Percentiles rank a stretch among this genome's conserved stretches.
Evolutionary conservation across 2,329 filamentous ascomycete genomes (phyloP).

Genomic region (Neonectria neomacrospora): DNA sequence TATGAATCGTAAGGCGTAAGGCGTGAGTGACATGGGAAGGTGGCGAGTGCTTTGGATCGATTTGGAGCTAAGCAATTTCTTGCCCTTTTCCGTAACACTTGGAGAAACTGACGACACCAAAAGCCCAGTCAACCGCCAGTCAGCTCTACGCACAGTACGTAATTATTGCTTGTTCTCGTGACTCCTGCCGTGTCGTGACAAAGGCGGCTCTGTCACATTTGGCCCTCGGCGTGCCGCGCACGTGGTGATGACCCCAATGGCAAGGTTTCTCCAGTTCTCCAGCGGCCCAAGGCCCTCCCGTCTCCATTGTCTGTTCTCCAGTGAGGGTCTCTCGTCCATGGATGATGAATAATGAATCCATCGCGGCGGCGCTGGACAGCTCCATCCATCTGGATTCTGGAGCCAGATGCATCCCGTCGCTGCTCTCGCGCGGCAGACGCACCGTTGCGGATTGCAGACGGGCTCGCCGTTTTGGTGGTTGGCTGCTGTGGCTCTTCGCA

Average conservation of each 20-base stretch:
- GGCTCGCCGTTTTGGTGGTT: constrained; percentile 13
- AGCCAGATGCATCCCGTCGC: neutral
- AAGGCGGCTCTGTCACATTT: constrained; percentile 21
- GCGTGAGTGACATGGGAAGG: neutral
- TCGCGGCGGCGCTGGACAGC: neutral
- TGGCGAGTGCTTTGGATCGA: neutral
- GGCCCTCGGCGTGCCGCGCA: neutral
- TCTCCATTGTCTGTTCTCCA: constrained; percentile 2
- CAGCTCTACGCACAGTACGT: neutral
- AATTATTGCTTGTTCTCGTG: neutral
- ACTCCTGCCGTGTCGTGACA: constrained; percentile 17
- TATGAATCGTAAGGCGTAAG: neutral
- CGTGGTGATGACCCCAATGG: constrained; percentile 1
- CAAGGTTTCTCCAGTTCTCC: constrained; percentile 20
- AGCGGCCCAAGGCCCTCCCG: neutral
- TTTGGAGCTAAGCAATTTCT: neutral
- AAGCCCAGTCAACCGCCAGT: neutral
- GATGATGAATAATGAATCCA: neutral
- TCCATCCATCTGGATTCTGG: neutral
- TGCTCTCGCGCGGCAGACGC: neutral
- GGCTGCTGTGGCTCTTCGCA: neutral
- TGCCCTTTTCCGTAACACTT: neutral
- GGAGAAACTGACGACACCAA: constrained; percentile 1
- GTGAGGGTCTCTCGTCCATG: neutral
- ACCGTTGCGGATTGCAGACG: neutral